Percentiles rank a stretch among this genome's conserved stretches.
Evolutionary conservation across 2,329 filamentous ascomycete species (phyloP).

Genomic region (Emydomyces testavorans): DNA sequence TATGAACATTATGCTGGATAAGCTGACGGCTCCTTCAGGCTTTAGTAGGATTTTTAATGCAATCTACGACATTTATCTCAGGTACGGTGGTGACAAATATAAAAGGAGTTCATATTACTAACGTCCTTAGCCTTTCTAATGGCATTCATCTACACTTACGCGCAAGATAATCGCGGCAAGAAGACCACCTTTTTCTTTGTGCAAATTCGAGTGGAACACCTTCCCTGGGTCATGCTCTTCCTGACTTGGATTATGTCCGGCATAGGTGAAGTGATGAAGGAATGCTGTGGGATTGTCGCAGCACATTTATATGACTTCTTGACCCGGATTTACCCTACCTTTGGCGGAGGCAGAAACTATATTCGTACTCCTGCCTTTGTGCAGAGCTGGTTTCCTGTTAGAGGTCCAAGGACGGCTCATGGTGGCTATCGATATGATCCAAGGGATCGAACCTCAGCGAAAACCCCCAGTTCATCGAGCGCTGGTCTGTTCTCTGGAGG

Average conservation of each 20-base stretch:
- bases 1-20: conserved; percentile 5
- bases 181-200: conserved; percentile 72
- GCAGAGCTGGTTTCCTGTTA: conserved; percentile 47
- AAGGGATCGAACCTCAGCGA: conserved; percentile 35
- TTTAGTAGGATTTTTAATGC: conserved; percentile 32
- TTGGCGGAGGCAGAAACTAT: conserved; percentile 69
- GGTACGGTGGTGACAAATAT: conserved; percentile 23
- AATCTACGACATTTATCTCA: conserved; percentile 27
- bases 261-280: conserved; percentile 45
- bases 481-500: conserved; percentile 27
- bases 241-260: conserved; percentile 60
- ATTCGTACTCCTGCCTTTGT: conserved; percentile 64
- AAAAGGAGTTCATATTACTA: conserved; percentile 16
- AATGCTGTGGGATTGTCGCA: conserved; percentile 68
- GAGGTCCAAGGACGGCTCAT: conserved; percentile 23
- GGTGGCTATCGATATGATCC: conserved; percentile 51
- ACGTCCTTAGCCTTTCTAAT: conserved; percentile 59
- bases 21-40: conserved; percentile 30
- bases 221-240: conserved; percentile 69
- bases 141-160: conserved; percentile 71
- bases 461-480: conserved; percentile 12
- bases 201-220: conserved; percentile 66
- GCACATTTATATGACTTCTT: conserved; percentile 88
- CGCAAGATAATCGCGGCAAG: conserved; percentile 69
- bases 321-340: conserved; percentile 74